Conservation (phyloP, 495 filamentous ascomycete genomes). For the Neurospora sp. region DNA sequence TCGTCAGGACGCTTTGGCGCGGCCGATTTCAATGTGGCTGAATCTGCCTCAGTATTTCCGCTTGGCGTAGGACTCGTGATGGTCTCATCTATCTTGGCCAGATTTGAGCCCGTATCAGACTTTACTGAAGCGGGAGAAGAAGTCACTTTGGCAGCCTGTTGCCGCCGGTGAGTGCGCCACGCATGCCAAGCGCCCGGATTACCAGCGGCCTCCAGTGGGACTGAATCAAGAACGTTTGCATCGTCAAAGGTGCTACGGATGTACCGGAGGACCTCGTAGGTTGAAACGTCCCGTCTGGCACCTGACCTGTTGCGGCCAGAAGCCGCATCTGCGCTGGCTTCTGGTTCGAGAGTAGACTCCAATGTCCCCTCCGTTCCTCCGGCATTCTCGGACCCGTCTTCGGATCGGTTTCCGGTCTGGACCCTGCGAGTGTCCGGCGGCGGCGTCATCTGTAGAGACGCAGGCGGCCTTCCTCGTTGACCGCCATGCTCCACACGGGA, state of each 20-base stretch:
- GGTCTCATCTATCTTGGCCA: background rate
- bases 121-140: background rate
- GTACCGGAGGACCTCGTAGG: constrained; percentile 63
- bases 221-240: constrained; percentile 59
- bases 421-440: background rate
- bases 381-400: constrained; percentile 1
- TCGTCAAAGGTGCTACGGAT: constrained; percentile 74
- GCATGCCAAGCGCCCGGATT: constrained; percentile 88
- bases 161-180: constrained; percentile 60
- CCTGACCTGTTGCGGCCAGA: constrained; percentile 4
- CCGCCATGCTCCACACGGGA: background rate
- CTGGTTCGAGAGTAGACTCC: background rate
- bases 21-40: constrained; percentile 14
- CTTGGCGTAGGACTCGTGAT: background rate
- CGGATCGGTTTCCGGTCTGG: constrained; percentile 3
- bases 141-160: constrained; percentile 14
- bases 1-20: constrained; percentile 55
- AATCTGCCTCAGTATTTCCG: background rate
- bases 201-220: constrained; percentile 72
- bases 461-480: constrained; percentile 13
- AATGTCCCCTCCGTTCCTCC: background rate
- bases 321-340: constrained; percentile 6
- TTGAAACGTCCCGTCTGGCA: constrained; percentile 28
- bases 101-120: background rate
- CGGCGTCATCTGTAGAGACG: constrained; percentile 22